A percentile compares a stretch with the other conserved stretches of the same genome.
These are phyloP conservation scores for Xanthoparmelia taractica DNA, from an alignment of 495 filamentous ascomycete genomes.

Conservation along the genomic window DNA sequence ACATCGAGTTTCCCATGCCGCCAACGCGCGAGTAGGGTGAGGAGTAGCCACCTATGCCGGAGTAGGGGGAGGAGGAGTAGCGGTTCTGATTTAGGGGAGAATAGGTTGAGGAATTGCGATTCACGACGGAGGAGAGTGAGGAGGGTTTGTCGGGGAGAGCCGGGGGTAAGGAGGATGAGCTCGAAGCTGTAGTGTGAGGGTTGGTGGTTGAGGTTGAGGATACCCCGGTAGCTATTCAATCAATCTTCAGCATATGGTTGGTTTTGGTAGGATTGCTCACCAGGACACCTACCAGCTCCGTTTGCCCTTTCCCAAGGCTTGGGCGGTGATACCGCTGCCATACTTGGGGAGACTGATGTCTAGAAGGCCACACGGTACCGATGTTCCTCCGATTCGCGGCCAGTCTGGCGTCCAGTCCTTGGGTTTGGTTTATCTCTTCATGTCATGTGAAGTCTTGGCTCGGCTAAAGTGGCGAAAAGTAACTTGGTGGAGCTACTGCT, in stretches of 20 bases:
- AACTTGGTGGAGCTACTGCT: constrained; percentile 1
- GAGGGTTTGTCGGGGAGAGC: constrained; percentile 74
- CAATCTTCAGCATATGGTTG: too few species aligned
- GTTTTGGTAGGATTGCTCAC: too few species aligned
- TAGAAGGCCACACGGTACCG: neutral
- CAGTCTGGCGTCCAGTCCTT: neutral
- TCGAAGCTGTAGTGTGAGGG: constrained; percentile 35
- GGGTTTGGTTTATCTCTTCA: neutral
- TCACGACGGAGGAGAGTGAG: constrained; percentile 60
- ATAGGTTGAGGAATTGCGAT: constrained; percentile 75
- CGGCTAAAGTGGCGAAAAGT: neutral
- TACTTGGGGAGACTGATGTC: neutral
- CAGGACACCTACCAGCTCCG: constrained; percentile 45
- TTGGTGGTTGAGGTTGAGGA: constrained; percentile 25
- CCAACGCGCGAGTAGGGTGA: constrained; percentile 64
- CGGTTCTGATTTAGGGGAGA: constrained; percentile 53
- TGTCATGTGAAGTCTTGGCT: neutral
- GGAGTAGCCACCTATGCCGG: constrained; percentile 45
- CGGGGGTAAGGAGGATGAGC: constrained; percentile 46
- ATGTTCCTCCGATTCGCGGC: too few species aligned
- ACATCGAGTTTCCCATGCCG: constrained; percentile 52
- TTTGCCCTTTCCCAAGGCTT: constrained; percentile 92
- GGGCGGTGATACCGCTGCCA: constrained; percentile 63
- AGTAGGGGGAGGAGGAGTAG: constrained; percentile 34
- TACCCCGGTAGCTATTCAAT: constrained; percentile 16